Evolutionary conservation across 78 protist genomes (phyloP).

Genomic region (Emiliania huxleyi): DNA sequence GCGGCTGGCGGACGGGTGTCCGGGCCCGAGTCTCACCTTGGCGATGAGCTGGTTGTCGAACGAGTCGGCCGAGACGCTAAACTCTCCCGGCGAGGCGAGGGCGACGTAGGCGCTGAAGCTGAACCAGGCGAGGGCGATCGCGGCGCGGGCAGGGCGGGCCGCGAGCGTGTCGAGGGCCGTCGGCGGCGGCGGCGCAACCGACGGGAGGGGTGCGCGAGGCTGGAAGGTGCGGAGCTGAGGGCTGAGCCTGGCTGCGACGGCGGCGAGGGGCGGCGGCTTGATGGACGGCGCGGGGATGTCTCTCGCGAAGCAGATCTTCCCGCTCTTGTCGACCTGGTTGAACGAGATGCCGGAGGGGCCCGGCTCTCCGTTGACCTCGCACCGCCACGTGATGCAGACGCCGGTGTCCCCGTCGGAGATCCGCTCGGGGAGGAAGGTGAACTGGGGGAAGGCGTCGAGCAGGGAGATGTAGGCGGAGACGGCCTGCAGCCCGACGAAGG

Average conservation of each 20-base stretch:
- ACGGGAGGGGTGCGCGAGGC: not conserved
- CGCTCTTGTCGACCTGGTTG: not conserved
- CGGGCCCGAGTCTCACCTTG: too few species aligned
- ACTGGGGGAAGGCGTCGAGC: not conserved
- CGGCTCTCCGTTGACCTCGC: not conserved
- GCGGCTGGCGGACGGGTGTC: too few species aligned
- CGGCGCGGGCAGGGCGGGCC: too few species aligned
- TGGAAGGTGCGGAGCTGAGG: not conserved
- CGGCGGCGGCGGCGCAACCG: too few species aligned
- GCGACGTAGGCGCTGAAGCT: too few species aligned
- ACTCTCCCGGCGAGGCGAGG: too few species aligned
- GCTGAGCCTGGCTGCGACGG: not conserved
- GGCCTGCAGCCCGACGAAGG: not conserved
- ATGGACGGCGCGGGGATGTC: constrained; percentile 10
- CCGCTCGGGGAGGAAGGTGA: not conserved
- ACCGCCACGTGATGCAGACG: not conserved
- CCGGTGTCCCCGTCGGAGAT: not conserved
- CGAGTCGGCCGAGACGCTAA: too few species aligned
- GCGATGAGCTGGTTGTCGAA: too few species aligned
- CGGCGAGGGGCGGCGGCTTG: not conserved
- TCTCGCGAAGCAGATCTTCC: not conserved
- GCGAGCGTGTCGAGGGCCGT: too few species aligned
- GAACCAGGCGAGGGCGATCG: too few species aligned
- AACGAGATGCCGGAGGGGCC: not conserved
- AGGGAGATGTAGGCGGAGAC: not conserved